Conservation (phyloP, 208 protist species). For the Trypanosomatidae sp. region DNA sequence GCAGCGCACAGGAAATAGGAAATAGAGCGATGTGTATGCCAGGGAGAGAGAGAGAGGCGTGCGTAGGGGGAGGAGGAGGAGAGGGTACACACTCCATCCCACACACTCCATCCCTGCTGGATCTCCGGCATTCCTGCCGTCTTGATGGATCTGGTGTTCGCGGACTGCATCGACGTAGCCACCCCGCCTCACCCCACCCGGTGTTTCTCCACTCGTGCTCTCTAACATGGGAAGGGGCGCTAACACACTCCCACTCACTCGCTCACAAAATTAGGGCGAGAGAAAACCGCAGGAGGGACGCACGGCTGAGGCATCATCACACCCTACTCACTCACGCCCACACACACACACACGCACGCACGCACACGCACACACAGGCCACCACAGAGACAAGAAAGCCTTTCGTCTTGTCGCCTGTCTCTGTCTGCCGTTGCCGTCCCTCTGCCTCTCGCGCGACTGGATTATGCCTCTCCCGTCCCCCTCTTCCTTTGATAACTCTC, state of each 20-base stretch:
- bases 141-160: not conserved
- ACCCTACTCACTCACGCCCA: not conserved
- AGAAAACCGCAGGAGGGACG: no score
- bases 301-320: no score
- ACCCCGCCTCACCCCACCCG: not conserved
- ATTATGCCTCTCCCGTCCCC: not conserved
- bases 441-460: no score
- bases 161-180: not conserved
- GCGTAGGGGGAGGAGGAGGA: not conserved
- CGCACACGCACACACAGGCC: not conserved
- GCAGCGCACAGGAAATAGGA: not conserved
- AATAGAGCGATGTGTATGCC: not conserved
- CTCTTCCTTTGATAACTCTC: not conserved
- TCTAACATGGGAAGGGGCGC: not conserved
- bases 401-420: no score
- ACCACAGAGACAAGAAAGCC: not conserved
- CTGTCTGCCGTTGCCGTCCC: no score
- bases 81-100: not conserved
- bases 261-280: no score
- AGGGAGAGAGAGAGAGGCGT: not conserved
- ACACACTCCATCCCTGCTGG: not conserved
- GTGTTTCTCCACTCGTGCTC: slow-evolving; percentile 3
- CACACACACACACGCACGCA: not conserved
- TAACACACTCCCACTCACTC: no score
- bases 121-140: not conserved